Evolutionary conservation across 331 rosid genomes (phyloP).

Genomic region (Ulmus americana): DNA sequence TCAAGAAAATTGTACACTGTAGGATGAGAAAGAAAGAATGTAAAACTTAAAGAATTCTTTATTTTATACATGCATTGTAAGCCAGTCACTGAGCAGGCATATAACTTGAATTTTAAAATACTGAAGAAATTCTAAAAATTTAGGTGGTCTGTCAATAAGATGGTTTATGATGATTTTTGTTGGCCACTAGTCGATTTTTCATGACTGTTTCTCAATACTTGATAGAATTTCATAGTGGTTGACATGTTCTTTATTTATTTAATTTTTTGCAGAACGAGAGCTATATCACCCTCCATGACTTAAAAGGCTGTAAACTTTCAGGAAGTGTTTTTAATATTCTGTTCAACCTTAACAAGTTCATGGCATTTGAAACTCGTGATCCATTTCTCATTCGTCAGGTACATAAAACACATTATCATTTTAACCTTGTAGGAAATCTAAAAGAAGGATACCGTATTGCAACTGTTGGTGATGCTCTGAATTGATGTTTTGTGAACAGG

Average conservation of each 20-base stretch:
- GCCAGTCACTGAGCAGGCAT: neutral
- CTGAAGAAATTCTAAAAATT: neutral
- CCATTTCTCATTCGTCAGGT: slow-evolving; percentile 99
- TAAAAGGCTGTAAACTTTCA: slow-evolving; percentile 90
- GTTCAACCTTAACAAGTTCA: slow-evolving; percentile 95
- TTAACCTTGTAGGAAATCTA: neutral
- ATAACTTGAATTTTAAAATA: neutral
- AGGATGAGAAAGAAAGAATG: neutral
- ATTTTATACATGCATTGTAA: neutral
- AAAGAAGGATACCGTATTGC: slow-evolving; percentile 1
- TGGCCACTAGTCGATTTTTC: neutral
- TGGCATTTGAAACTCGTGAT: slow-evolving; percentile 98
- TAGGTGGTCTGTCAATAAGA: neutral
- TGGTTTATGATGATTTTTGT: neutral
- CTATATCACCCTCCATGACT: slow-evolving; percentile 65
- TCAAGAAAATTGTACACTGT: neutral
- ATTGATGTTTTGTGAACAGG: slow-evolving; percentile 49
- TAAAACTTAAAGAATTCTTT: neutral
- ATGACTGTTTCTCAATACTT: slow-evolving; percentile 8
- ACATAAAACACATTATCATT: slow-evolving; percentile 12
- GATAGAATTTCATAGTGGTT: slow-evolving; percentile 10
- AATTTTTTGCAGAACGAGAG: slow-evolving; percentile 61
- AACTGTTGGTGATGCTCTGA: slow-evolving; percentile 27
- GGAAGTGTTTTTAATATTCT: slow-evolving; percentile 93
- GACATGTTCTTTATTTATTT: neutral